Evolutionary conservation across 305 asterid species (phyloP), one percentile per base, ranked within the genome.

Genomic region (Solanum chacoense): DNA sequence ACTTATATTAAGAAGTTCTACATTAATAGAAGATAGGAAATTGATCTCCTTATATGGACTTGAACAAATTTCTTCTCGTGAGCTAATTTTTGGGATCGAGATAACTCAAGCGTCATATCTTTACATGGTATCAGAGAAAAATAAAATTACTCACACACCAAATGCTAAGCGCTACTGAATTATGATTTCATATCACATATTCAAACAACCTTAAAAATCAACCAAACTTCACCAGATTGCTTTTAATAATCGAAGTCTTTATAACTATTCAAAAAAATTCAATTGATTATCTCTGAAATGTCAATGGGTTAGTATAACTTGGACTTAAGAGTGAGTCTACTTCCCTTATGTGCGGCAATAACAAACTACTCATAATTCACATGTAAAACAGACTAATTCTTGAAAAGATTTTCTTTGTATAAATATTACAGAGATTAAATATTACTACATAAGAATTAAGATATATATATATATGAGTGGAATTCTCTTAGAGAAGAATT

Each of bases 51-150:
- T 11, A 40, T 40, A 11, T 40, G 0, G 1, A 40, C 1, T 40
- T 40, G 16, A 40, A 12, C 0, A 40, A 40, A 11, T 0, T 0
- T 4, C 2, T 40, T 40, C 0, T 40, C 0, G 16, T 40, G 16
- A 40, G 18, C 16, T 40, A 40, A 0, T 1, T 40, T 40, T 40
- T 40, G 6, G 0, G 1, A 40, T 40, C 0, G 16, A 11, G 2
- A 11, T 11, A 40, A 0, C 6, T 40, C 18, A 40, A 6, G 16
- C 12, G 6, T 0, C 6, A 40, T 40, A 40, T 40, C 6, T 40
- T 40, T 40, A 40, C 0, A 40, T 40, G 50, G 6, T 12, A 40
- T 40, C 2, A 11, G 0, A 40, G 0, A 40, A 40, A 40, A 11
- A 40, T 11, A 40, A 40, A 40, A 1, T 40, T 40, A 0, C 0